Base-by-base conservation (phyloP, 768 basidiomycete genomes). In the Collybia mongolica region DNA sequence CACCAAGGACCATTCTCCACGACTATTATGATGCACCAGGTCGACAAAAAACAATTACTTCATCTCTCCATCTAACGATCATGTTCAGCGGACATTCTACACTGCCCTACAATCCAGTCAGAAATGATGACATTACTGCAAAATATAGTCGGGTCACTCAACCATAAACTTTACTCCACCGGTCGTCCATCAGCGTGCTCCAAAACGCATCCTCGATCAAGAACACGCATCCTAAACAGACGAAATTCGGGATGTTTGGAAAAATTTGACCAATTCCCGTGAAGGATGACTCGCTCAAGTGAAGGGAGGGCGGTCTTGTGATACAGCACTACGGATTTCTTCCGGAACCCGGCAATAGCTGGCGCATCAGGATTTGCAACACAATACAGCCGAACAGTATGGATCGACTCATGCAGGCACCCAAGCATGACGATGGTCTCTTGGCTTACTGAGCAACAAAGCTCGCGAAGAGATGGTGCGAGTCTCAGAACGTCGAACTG, bases 401-500 rank as follows among this genome's bases (percentile, higher is more conserved):
- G 46, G 37, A 48, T 17, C 6, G 6, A 18, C 6, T 22, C 9
- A 11, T 48, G 46, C 3, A 48, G 20, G n/a, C 46, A 48, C 15
- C 46, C 37, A 6, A 48, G 9, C 24, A 48, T 39, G 24, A 48
- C 18, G 38, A 37, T 18, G 2, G 46, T 47, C 36, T 47, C 46
- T 28, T 36, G 46, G 3, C 39, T 32, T 15, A 47, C 36, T 8
- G 36, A 37, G 17, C 46, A 47, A 17, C 46, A 47, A 23, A 47
- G 39, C 37, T 47, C 46, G 6, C 18, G 26, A 15, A 47, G 14
- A 24, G 37, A 24, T 4, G 46, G 46, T 17, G 46, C 20, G 8
- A 47, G 46, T 8, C 46, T 36, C 11, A 47, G 39, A 6, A 47
- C 46, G 37, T 47, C 46, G 37, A 47, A 47, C 24, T 47, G 46